These are phyloP conservation scores for Harringtonia aguacate DNA, from an alignment of 2,329 filamentous ascomycete species.

Conservation along the genomic window DNA sequence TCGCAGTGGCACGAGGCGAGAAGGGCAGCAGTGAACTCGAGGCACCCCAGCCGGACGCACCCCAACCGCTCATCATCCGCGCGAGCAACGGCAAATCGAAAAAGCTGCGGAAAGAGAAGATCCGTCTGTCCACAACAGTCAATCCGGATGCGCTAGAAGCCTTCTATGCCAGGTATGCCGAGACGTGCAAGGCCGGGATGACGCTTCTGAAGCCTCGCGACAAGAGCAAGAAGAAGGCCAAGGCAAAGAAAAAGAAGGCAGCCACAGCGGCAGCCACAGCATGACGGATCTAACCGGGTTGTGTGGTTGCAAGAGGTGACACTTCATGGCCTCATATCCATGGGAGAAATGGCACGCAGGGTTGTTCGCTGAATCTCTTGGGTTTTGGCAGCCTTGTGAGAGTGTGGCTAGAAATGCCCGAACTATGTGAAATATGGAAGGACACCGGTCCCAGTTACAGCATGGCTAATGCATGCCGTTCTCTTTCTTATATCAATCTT, in stretches of 20 bases:
- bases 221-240: conserved; percentile 74
- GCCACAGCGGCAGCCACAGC: conserved; percentile 12
- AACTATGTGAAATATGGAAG: too few species aligned
- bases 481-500: too few species aligned
- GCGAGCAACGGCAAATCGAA: conserved; percentile 71
- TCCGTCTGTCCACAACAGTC: conserved; percentile 78
- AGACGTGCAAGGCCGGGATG: conserved; percentile 87
- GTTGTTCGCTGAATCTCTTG: too few species aligned
- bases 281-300: background rate
- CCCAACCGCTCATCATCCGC: conserved; percentile 67
- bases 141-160: conserved; percentile 61
- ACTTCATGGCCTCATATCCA: too few species aligned
- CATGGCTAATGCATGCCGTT: too few species aligned
- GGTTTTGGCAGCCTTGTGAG: too few species aligned
- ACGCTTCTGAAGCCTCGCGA: conserved; percentile 83
- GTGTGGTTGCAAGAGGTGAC: too few species aligned
- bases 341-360: too few species aligned
- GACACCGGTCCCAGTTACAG: too few species aligned
- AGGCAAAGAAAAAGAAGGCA: conserved; percentile 61
- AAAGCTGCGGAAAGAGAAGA: conserved; percentile 42
- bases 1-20: conserved; percentile 5
- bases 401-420: too few species aligned
- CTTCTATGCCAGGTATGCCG: conserved; percentile 81
- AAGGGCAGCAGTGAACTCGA: background rate
- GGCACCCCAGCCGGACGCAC: conserved; percentile 32